These are phyloP conservation scores for Saposhnikovia divaricata DNA, from an alignment of 129 eudicot genomes.

Conservation along the genomic window DNA sequence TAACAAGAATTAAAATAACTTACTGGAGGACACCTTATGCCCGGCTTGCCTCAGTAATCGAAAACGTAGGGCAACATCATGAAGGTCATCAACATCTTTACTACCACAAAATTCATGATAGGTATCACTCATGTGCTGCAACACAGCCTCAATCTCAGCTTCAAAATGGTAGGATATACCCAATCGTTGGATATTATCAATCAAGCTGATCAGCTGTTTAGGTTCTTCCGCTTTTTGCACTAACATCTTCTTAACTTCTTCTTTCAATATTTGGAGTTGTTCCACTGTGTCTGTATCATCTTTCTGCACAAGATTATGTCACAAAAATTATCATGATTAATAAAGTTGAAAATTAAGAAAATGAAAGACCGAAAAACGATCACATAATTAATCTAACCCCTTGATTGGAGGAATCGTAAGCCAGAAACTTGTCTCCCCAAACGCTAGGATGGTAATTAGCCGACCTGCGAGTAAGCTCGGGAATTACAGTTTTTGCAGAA, in stretches of 20 bases:
- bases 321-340: background rate
- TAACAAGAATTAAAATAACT: background rate
- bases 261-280: background rate
- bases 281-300: background rate
- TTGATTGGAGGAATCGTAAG: background rate
- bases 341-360: background rate
- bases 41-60: background rate
- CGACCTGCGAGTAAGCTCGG: background rate
- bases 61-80: background rate
- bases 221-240: background rate
- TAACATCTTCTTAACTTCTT: background rate
- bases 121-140: background rate
- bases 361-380: background rate
- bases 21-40: slow-evolving; percentile 2
- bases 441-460: slow-evolving; percentile 4
- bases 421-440: slow-evolving; percentile 13
- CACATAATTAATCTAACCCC: background rate
- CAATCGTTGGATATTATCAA: background rate
- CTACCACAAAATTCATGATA: background rate
- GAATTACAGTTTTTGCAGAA: background rate
- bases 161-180: background rate
- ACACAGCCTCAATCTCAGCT: background rate
- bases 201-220: background rate
- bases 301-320: background rate
- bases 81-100: background rate